Percentiles rank a stretch among this genome's conserved stretches.
These are phyloP conservation scores for Aquilaria sinensis DNA, from an alignment of 345 rosid species.

Conservation along the genomic window DNA sequence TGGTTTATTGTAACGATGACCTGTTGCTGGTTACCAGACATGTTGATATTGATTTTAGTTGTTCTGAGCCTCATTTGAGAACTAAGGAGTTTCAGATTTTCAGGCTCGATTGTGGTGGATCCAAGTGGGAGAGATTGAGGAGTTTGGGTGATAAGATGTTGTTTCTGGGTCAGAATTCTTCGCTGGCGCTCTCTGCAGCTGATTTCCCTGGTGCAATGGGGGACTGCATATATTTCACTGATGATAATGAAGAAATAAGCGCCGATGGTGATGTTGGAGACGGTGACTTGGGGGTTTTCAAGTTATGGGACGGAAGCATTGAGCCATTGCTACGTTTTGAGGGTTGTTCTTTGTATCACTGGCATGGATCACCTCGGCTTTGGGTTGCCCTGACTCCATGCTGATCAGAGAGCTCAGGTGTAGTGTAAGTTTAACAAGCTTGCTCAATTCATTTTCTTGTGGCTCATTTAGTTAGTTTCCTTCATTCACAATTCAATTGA, in stretches of 20 bases:
- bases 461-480: too few relatives aligned
- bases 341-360: not conserved
- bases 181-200: constrained; percentile 32
- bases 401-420: constrained; percentile 14
- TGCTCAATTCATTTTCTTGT: too few relatives aligned
- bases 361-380: constrained; percentile 36
- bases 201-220: constrained; percentile 41
- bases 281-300: constrained; percentile 51
- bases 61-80: constrained; percentile 22
- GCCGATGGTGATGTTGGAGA: constrained; percentile 30
- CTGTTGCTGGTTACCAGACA: constrained; percentile 34
- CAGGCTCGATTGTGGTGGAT: constrained; percentile 24
- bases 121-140: constrained; percentile 31
- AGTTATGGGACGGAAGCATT: constrained; percentile 29
- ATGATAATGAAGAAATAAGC: constrained; percentile 41
- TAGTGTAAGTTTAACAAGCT: not conserved
- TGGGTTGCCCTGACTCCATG: constrained; percentile 55
- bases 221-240: constrained; percentile 43
- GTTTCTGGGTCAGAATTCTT: constrained; percentile 46
- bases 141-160: constrained; percentile 33
- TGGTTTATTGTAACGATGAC: constrained; percentile 40
- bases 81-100: constrained; percentile 37
- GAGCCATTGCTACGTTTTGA: constrained; percentile 40
- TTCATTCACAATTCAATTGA: too few relatives aligned
- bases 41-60: constrained; percentile 20